These are phyloP conservation scores for Talaromyces sp. DNA, from an alignment of 2,329 filamentous ascomycete genomes.

Conservation along the genomic window DNA sequence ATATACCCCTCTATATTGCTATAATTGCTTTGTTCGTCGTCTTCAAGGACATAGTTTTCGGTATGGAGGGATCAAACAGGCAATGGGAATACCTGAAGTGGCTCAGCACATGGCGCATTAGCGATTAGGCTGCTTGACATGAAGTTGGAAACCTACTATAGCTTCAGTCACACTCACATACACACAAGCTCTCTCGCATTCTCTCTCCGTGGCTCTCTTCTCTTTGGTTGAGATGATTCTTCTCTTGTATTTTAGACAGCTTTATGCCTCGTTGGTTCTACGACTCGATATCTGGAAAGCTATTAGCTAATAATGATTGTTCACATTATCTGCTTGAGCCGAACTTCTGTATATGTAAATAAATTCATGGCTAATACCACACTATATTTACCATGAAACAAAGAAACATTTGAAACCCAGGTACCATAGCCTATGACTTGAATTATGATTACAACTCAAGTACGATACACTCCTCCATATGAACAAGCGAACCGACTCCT, in stretches of 20 bases:
- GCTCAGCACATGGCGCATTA: conserved; percentile 82
- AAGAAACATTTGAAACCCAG: background rate
- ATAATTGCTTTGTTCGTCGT: conserved; percentile 80
- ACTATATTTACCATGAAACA: no score
- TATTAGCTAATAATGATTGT: background rate
- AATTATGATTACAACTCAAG: conserved; percentile 4
- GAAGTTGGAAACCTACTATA: background rate
- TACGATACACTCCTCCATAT: background rate
- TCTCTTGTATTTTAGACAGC: conserved; percentile 7
- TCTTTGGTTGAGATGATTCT: background rate
- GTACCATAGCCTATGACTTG: background rate
- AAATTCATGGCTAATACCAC: background rate
- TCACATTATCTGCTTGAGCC: background rate
- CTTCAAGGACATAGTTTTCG: conserved; percentile 93
- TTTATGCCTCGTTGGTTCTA: conserved; percentile 4
- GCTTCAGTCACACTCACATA: background rate
- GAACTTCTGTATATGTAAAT: background rate
- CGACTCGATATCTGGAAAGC: conserved; percentile 7
- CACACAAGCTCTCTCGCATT: background rate
- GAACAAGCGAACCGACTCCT: background rate
- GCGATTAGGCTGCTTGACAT: conserved; percentile 49
- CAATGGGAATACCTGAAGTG: conserved; percentile 92
- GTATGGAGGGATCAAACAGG: conserved; percentile 80
- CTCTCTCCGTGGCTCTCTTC: background rate
- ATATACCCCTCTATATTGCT: conserved; percentile 66